These are phyloP conservation scores for Brachypodium distachyon DNA, from an alignment of 202 grass and related monocot species.

Conservation along the genomic window DNA sequence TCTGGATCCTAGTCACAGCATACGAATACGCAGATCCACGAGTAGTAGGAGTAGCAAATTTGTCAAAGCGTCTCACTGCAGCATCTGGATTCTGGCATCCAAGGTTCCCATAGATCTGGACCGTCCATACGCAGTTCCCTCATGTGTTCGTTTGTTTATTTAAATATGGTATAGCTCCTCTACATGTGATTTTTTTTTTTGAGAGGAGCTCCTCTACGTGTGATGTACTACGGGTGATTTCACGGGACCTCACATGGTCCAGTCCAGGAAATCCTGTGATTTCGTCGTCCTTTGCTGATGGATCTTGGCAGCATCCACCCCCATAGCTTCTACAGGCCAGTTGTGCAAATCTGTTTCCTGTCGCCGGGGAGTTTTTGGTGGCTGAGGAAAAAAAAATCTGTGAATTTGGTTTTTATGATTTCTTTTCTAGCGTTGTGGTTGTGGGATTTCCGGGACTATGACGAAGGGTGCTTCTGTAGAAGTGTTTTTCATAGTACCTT, in stretches of 20 bases:
- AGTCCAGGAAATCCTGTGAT: neutral
- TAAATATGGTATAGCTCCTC: too few relatives aligned
- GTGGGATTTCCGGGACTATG: neutral
- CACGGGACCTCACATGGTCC: neutral
- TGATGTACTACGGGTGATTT: neutral
- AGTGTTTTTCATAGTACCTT: neutral
- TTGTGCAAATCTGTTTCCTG: neutral
- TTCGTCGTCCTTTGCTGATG: neutral
- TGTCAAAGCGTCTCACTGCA: too few relatives aligned
- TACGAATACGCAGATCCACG: too few relatives aligned
- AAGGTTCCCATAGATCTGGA: neutral
- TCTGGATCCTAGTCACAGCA: too few relatives aligned
- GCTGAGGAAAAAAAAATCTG: neutral
- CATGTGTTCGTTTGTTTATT: too few relatives aligned
- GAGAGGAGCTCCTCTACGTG: neutral
- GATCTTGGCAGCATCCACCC: neutral
- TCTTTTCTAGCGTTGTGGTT: too few relatives aligned
- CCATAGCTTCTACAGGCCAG: neutral
- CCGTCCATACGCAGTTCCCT: too few relatives aligned
- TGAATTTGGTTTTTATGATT: neutral
- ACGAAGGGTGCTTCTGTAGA: neutral
- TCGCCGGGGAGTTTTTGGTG: neutral
- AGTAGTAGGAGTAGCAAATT: too few relatives aligned
- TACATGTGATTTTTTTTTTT: too few relatives aligned
- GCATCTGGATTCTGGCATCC: neutral